Base-by-base conservation (phyloP, 345 rosid genomes). In the Leavenworthia alabamica region DNA sequence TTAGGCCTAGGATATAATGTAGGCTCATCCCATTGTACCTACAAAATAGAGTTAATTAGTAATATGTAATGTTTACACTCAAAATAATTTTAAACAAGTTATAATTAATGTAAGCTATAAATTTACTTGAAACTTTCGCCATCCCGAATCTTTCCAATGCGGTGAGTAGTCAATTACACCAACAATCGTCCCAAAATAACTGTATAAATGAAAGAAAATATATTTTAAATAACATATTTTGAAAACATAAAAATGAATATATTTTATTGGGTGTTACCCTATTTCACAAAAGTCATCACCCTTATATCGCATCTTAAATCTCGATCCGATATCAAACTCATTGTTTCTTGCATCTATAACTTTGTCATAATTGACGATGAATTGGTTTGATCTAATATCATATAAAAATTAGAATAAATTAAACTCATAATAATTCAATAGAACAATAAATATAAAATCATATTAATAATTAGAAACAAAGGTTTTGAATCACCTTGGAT, bases 251-350 rank as follows among this genome's bases (percentile, higher is more conserved):
- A 20, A 20, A 20, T 20, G 22, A n/a, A 20, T 20, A 20, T 20
- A 1, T 20, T 20, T 20, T 20, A 20, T 20, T 20, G 2, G 2
- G 22, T 20, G 22, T 20, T 33, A 33, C 39, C 39, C 11, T 33
- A 12, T 33, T 10, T 3, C 39, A 3, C 13, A 82, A 2, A 42
- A 42, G 10, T 86, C 84, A 32, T 76, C 83, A 2, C 80, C 86
- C 62, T 84, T 86, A 67, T 84, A 86, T 51, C 73, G 71, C 90
- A 82, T 86, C 56, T 63, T 79, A 58, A 83, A 84, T 55, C 83
- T 74, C 80, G 81, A 77, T 2, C 24, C 24, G 24, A 76, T 57
- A 0, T 78, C 28, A 45, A 77, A 83, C 32, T 70, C 81, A 51
- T 50, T 77, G 67, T 80, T 83, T 10, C 75, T 35, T 6, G 85